phyloP scores from a whole-genome alignment of 163 green algal species.

The Prototheca stagnorum region DNA sequence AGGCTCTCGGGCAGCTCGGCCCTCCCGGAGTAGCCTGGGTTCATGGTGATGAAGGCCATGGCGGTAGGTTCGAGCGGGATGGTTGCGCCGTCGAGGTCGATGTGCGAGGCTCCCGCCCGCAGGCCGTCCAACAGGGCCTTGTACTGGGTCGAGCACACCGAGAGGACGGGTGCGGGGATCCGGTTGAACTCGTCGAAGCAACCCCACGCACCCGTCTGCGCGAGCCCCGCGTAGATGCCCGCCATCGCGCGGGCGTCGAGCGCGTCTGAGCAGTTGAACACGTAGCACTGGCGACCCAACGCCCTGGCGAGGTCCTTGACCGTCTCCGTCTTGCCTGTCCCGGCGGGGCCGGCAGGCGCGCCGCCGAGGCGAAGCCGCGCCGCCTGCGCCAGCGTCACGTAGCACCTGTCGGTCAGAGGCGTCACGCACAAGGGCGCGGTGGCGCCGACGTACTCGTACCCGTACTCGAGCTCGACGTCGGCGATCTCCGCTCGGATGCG shows the following conservation, averaged over 20 bases:
- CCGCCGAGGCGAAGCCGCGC: slow-evolving; percentile 67
- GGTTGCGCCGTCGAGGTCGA: slow-evolving; percentile 76
- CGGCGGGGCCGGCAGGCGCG: slow-evolving; percentile 33
- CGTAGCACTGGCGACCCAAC: slow-evolving; percentile 78
- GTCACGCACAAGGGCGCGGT: slow-evolving; percentile 89
- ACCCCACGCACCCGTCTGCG: slow-evolving; percentile 78
- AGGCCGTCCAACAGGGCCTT: slow-evolving; percentile 83
- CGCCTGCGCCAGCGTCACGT: slow-evolving; percentile 90
- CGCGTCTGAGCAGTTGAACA: slow-evolving; percentile 93
- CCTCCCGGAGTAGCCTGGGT: slow-evolving; percentile 82
- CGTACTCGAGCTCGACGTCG: slow-evolving; percentile 81
- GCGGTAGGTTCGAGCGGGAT: slow-evolving; percentile 54
- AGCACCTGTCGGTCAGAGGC: slow-evolving; percentile 85
- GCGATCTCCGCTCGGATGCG: slow-evolving; percentile 40
- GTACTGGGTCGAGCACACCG: slow-evolving; percentile 80
- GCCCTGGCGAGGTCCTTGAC: slow-evolving; percentile 76
- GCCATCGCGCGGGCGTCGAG: slow-evolving; percentile 85
- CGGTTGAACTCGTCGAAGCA: slow-evolving; percentile 95
- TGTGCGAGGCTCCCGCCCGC: slow-evolving; percentile 59
- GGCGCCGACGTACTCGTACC: slow-evolving; percentile 92
- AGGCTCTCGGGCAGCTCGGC: slow-evolving; percentile 86
- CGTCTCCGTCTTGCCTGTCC: slow-evolving; percentile 84
- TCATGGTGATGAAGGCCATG: slow-evolving; percentile 96
- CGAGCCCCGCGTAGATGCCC: slow-evolving; percentile 84
- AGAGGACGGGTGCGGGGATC: slow-evolving; percentile 66